Evolutionary conservation across 306 rosid species (phyloP).

Genomic region (Cicer pinnatifidum): DNA sequence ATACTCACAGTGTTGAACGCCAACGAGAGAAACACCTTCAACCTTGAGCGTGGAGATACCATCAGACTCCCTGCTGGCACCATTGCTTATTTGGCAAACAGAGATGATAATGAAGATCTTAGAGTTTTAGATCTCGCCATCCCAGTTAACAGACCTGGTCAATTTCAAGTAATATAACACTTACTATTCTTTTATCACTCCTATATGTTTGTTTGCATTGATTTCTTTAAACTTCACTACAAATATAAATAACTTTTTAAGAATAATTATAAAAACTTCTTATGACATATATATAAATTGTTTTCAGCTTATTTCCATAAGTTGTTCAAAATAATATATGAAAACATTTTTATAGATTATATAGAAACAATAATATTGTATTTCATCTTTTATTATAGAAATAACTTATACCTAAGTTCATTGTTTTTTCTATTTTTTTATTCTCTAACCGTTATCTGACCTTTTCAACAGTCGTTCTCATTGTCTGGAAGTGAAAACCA

Average conservation of each 20-base stretch:
- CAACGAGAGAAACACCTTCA: background rate
- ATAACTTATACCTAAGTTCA: too few relatives aligned
- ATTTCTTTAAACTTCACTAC: too few relatives aligned
- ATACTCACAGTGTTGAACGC: background rate
- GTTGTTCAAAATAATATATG: too few relatives aligned
- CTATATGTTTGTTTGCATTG: too few relatives aligned
- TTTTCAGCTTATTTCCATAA: too few relatives aligned
- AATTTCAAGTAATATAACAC: background rate
- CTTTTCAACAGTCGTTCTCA: conserved; percentile 29
- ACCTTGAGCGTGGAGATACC: conserved; percentile 38
- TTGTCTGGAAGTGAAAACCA: conserved; percentile 7
- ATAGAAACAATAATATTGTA: too few relatives aligned
- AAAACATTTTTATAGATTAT: too few relatives aligned
- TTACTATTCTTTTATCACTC: too few relatives aligned
- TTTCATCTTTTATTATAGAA: too few relatives aligned
- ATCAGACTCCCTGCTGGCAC: conserved; percentile 32
- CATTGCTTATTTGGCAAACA: conserved; percentile 14
- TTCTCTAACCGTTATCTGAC: background rate
- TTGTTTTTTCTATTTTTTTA: too few relatives aligned
- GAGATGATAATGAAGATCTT: conserved; percentile 19
- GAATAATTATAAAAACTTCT: accelerated
- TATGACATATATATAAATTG: too few relatives aligned
- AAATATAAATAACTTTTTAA: too few relatives aligned
- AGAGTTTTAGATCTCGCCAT: conserved; percentile 24
- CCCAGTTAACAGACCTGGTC: conserved; percentile 22